Evolutionary conservation across 495 filamentous ascomycete species (phyloP).

Genomic region (Penicillium diatomitis): DNA sequence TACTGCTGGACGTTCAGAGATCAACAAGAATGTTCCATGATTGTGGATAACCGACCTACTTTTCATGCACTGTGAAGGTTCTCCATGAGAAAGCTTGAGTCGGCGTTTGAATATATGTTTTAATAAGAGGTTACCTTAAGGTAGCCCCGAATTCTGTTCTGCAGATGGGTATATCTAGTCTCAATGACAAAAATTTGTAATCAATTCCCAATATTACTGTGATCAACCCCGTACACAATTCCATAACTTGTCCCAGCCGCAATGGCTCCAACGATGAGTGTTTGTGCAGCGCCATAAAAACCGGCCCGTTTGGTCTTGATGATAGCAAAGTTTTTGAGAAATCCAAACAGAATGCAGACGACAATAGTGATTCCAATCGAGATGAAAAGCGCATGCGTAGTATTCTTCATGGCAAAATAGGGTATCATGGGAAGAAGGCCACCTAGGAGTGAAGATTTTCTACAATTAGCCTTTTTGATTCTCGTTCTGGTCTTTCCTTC

Average conservation of each 20-base stretch:
- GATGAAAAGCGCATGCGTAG: conserved; percentile 36
- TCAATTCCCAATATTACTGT: background rate
- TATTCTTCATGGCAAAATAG: conserved; percentile 41
- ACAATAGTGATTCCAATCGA: conserved; percentile 43
- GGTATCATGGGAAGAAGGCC: conserved; percentile 50
- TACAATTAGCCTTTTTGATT: too few species aligned
- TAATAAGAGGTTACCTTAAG: too few species aligned
- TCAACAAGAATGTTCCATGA: too few species aligned
- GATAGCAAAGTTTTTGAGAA: conserved; percentile 37
- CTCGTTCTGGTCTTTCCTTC: too few species aligned
- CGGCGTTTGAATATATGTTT: too few species aligned
- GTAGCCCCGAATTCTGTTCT: too few species aligned
- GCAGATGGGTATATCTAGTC: too few species aligned
- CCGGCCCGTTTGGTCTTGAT: conserved; percentile 26
- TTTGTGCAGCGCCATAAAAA: conserved; percentile 32
- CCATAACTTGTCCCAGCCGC: conserved; percentile 37
- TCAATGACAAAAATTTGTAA: too few species aligned
- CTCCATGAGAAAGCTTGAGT: too few species aligned
- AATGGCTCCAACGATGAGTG: conserved; percentile 29
- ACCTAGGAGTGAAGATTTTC: conserved; percentile 13
- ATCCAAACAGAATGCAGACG: conserved; percentile 45
- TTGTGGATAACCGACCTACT: too few species aligned
- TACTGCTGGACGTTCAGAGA: too few species aligned
- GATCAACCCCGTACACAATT: conserved; percentile 25
- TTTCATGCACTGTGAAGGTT: too few species aligned